A percentile compares a stretch with the other conserved stretches of the same genome.
phyloP scores from a whole-genome alignment of 164 flowering plant genomes.

The Pachysandra terminalis region DNA sequence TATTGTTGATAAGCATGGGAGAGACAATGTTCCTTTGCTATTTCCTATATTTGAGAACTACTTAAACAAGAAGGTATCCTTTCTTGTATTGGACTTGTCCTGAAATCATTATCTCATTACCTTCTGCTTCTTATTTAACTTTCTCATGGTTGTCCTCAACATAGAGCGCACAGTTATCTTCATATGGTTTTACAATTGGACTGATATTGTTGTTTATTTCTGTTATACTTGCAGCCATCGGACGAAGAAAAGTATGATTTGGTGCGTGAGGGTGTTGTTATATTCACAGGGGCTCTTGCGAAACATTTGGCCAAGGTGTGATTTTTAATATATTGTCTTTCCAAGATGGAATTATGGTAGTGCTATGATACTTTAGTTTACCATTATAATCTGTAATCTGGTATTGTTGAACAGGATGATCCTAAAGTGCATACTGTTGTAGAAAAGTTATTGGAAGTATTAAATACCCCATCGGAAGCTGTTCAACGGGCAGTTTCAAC shows the following conservation, averaged over 20 bases:
- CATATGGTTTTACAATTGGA: background rate
- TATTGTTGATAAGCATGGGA: constrained; percentile 94
- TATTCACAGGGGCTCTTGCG: constrained; percentile 94
- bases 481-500: constrained; percentile 94
- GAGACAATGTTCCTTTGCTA: constrained; percentile 81
- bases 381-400: constrained; percentile 10
- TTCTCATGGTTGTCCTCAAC: background rate
- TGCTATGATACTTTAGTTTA: background rate
- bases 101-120: background rate
- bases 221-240: constrained; percentile 50
- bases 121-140: background rate
- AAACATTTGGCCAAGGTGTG: constrained; percentile 83
- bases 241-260: constrained; percentile 94
- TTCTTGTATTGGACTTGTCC: background rate
- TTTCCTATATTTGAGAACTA: constrained; percentile 99
- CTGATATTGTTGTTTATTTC: constrained; percentile 1
- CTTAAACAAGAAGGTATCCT: constrained; percentile 78
- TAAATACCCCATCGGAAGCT: constrained; percentile 98
- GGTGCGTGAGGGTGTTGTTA: constrained; percentile 98
- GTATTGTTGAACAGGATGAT: constrained; percentile 61
- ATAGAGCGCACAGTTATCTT: background rate
- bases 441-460: constrained; percentile 90
- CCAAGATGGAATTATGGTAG: background rate
- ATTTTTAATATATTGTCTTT: background rate
- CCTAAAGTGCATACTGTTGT: constrained; percentile 91